phyloP scores from a whole-genome alignment of 257 asterid genomes.

The Verbascum thapsus region DNA sequence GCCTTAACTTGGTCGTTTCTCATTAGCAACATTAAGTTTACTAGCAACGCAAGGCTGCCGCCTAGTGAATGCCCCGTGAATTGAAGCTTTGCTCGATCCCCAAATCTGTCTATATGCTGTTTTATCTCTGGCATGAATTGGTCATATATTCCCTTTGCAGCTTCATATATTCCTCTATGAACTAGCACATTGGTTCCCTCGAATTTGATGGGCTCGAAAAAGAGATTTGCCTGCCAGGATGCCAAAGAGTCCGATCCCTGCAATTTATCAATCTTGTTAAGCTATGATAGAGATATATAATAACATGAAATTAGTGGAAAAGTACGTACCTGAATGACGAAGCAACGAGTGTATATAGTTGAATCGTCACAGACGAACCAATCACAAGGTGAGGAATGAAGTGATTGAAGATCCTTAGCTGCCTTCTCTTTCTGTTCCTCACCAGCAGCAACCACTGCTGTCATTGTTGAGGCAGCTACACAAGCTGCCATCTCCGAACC shows the following conservation, averaged over 20 bases:
- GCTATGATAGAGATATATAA: too few species aligned
- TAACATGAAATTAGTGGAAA: too few species aligned
- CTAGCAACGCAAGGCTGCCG: slow-evolving; percentile 90
- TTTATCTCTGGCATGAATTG: slow-evolving; percentile 79
- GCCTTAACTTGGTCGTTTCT: slow-evolving; percentile 52
- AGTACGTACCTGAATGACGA: slow-evolving; percentile 91
- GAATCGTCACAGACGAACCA: slow-evolving; percentile 90
- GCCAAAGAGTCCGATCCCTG: slow-evolving; percentile 92
- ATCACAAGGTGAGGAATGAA: slow-evolving; percentile 81
- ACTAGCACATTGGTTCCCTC: slow-evolving; percentile 82
- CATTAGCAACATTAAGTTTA: slow-evolving; percentile 71
- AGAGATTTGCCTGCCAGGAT: slow-evolving; percentile 92
- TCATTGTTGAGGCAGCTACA: slow-evolving; percentile 82
- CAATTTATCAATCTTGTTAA: slow-evolving; percentile 31
- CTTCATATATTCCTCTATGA: slow-evolving; percentile 92
- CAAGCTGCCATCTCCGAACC: slow-evolving; percentile 72
- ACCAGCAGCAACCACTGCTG: slow-evolving; percentile 84
- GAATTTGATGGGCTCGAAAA: slow-evolving; percentile 80
- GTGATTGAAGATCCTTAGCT: slow-evolving; percentile 81
- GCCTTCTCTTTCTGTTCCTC: slow-evolving; percentile 74
- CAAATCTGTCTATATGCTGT: slow-evolving; percentile 58
- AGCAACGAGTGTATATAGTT: slow-evolving; percentile 63
- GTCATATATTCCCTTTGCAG: slow-evolving; percentile 87
- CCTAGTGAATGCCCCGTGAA: slow-evolving; percentile 94
- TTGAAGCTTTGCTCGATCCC: slow-evolving; percentile 71